Evolutionary conservation across 805 yeast genomes (phyloP).

Genomic region (Helenozyma rhizophorensis): DNA sequence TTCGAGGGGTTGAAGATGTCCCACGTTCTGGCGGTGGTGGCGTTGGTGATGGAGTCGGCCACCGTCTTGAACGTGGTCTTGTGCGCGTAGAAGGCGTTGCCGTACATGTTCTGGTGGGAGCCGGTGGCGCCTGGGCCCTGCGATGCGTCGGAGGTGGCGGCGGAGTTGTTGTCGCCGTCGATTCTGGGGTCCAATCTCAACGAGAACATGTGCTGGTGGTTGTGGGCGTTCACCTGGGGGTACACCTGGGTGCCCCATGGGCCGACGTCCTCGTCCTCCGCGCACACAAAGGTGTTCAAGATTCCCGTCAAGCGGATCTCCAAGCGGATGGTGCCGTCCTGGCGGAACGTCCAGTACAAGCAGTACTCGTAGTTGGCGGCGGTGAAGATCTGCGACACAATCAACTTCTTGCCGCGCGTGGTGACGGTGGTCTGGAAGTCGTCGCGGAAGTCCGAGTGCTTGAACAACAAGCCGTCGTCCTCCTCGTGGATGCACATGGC

Average conservation of each 20-base stretch:
- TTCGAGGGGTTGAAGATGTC: constrained; percentile 71
- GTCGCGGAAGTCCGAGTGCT: constrained; percentile 84
- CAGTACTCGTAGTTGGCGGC: constrained; percentile 87
- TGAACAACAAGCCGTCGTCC: constrained; percentile 74
- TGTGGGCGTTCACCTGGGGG: constrained; percentile 79
- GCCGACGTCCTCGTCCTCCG: constrained; percentile 60
- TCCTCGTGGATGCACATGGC: constrained; percentile 85
- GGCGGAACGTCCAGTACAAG: constrained; percentile 77
- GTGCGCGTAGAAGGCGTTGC: constrained; percentile 69
- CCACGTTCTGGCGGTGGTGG: constrained; percentile 68
- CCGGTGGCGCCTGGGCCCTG: constrained; percentile 59
- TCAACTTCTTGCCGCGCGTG: constrained; percentile 69
- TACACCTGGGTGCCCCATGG: constrained; percentile 81
- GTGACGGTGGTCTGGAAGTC: constrained; percentile 69
- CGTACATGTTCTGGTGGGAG: constrained; percentile 67
- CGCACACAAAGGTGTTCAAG: constrained; percentile 65
- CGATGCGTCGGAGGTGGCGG: constrained; percentile 61
- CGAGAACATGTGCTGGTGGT: constrained; percentile 81
- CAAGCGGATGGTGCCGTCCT: constrained; percentile 78
- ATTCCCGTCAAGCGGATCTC: constrained; percentile 81
- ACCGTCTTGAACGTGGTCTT: constrained; percentile 66
- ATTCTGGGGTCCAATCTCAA: constrained; percentile 76
- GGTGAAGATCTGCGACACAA: constrained; percentile 77
- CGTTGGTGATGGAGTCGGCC: constrained; percentile 59
- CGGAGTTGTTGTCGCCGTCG: constrained; percentile 77